phyloP scores from a whole-genome alignment of 176 grass and related monocot species.

The Aegilops umbellulata region DNA sequence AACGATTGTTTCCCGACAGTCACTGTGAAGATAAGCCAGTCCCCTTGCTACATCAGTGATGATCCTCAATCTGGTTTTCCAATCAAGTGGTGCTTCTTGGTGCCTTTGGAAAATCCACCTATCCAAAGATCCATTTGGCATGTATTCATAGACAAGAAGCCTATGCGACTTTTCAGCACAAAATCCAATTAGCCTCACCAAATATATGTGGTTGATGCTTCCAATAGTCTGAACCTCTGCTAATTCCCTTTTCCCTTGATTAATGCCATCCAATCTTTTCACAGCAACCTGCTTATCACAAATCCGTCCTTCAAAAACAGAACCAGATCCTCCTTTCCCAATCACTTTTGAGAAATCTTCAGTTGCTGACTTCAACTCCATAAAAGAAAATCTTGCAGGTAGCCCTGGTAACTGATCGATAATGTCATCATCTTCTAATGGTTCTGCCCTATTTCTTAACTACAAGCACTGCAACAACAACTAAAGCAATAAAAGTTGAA shows the following conservation, averaged over 20 bases:
- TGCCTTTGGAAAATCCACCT: conserved; percentile 57
- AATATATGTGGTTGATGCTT: conserved; percentile 47
- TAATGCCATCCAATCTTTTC: conserved; percentile 46
- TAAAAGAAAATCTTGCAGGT: conserved; percentile 47
- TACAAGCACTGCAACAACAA: background rate
- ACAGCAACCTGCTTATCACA: conserved; percentile 43
- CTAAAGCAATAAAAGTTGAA: background rate
- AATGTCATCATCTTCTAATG: background rate
- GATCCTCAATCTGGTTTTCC: conserved; percentile 44
- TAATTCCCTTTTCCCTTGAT: conserved; percentile 40
- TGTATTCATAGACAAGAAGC: conserved; percentile 61
- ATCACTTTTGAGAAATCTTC: conserved; percentile 40
- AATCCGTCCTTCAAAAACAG: conserved; percentile 50
- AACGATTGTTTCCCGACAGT: conserved; percentile 49
- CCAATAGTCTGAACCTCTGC: conserved; percentile 61
- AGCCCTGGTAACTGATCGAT: conserved; percentile 36
- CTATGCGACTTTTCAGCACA: conserved; percentile 44
- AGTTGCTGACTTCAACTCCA: conserved; percentile 41
- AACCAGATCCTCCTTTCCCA: conserved; percentile 51
- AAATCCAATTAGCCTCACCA: conserved; percentile 62
- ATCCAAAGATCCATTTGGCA: conserved; percentile 58
- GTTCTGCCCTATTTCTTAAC: background rate
- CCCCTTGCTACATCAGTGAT: conserved; percentile 40
- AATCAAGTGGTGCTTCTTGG: conserved; percentile 28
- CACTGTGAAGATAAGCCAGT: conserved; percentile 53